A percentile compares a stretch with the other conserved stretches of the same genome.
Evolutionary conservation across 208 protist species (phyloP).

Genomic region (Trypanosomatidae sp.): DNA sequence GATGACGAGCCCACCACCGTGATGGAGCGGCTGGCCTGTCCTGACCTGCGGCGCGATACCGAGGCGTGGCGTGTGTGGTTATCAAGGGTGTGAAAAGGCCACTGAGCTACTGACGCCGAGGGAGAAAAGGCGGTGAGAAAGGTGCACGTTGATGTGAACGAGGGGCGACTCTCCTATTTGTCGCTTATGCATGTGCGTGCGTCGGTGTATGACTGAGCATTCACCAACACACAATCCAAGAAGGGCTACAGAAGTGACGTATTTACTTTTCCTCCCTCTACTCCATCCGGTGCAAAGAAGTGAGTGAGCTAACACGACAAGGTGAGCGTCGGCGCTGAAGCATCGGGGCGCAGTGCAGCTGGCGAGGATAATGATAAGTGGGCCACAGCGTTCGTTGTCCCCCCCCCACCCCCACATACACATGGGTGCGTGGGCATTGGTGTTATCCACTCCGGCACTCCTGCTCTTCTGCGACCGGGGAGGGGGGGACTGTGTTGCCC

Average conservation of each 20-base stretch:
- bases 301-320: not conserved
- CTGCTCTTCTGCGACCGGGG: not conserved
- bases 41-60: conserved; percentile 65
- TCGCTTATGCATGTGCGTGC: not conserved
- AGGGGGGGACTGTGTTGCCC: not conserved
- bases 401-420: not conserved
- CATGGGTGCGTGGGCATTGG: not conserved
- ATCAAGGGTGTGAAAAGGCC: conserved; percentile 34
- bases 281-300: not conserved
- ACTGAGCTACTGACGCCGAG: not conserved
- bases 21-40: conserved; percentile 44
- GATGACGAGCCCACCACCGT: conserved; percentile 47
- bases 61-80: conserved; percentile 73
- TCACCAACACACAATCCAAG: not conserved
- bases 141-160: not conserved
- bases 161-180: not conserved
- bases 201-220: not conserved
- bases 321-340: not conserved
- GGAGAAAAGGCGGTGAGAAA: not conserved
- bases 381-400: not conserved
- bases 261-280: not conserved
- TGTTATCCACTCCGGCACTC: not conserved
- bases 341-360: not conserved
- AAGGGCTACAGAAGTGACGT: not conserved
- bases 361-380: not conserved